Evolutionary conservation across 306 rosid species (phyloP), one percentile per base, ranked within the genome.

Genomic region (Glycine soja): DNA sequence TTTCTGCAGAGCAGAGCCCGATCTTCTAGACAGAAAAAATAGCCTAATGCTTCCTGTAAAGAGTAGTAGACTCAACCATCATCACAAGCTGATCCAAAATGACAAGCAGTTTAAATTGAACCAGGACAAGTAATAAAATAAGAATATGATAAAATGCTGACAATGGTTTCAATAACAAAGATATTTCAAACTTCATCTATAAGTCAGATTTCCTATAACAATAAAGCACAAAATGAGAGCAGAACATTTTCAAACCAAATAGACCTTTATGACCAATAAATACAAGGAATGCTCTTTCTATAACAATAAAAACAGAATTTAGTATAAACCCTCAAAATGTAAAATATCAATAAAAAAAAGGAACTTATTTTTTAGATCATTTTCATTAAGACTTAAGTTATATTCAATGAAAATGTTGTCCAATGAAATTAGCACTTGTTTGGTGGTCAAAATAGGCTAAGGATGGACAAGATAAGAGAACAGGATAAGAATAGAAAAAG

Each of bases 1-100:
- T 90, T 94, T 76, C 96, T 79, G 87, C 98, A 94, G 42, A 94
- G 85, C 72, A 94, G 80, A 56, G 98, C 98, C 38, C 98, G 93
- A 80, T 94, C 97, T 87, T 94, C 98, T 47, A 94, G 77, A 75
- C 97, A 94, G 84, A 94, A 94, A 90, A 94, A 92, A 82, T 90
- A 90, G 70, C 98, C 98, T 75, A 89, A 79, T 2, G 88, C 72
- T 78, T 94, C 97, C 97, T 94, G 95, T 77, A 38, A 85, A 68
- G 11, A 66, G 85, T 58, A 63, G 80, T 57, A 83, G 50, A 81
- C 13, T 38, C 72, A 54, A 79, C 24, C 83, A 80, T 63, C 67
- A 86, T 51, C 67, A 82, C 36, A 82, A 77, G 58, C 76, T 65
- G 53, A 80, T 75, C 16, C 52, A 47, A 84, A 81, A 80, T 72